These are phyloP conservation scores for Daldinia sp. DNA, from an alignment of 2,329 filamentous ascomycete genomes.

Conservation along the genomic window DNA sequence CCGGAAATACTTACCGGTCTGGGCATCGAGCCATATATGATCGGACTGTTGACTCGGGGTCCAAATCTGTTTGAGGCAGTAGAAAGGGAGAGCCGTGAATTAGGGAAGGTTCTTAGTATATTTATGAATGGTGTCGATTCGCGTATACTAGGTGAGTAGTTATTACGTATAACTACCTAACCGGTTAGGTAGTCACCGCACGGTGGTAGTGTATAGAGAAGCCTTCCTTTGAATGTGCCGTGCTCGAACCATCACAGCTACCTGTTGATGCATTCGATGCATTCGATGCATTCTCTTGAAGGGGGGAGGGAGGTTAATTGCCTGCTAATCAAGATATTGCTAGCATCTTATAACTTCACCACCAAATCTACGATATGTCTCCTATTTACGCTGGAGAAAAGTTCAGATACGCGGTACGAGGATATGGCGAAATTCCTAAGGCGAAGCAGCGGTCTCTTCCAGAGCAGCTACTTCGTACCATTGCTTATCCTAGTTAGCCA, in stretches of 20 bases:
- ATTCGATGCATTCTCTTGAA: neutral
- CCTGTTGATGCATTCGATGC: too few relatives aligned
- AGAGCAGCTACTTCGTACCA: slow-evolving; percentile 8
- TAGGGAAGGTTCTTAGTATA: neutral
- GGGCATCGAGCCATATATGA: slow-evolving; percentile 6
- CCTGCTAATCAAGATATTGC: neutral
- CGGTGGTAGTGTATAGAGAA: neutral
- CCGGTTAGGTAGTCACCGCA: too few relatives aligned
- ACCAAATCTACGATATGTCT: slow-evolving; percentile 18
- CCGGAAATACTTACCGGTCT: neutral
- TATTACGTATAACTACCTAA: neutral
- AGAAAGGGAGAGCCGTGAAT: neutral
- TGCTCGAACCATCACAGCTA: neutral
- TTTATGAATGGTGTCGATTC: neutral
- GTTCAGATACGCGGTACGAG: neutral
- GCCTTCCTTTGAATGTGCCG: neutral
- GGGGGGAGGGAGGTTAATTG: neutral
- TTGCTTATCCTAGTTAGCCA: neutral
- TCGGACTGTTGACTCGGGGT: neutral
- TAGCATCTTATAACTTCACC: slow-evolving; percentile 11
- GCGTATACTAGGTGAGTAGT: slow-evolving; percentile 8
- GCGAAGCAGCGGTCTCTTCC: slow-evolving; percentile 6
- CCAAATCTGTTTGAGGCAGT: neutral
- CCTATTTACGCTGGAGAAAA: neutral
- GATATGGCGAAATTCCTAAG: neutral